A percentile compares a stretch with the other conserved stretches of the same genome.
These are phyloP conservation scores for Dactylellina sp. DNA, from an alignment of 2,329 filamentous ascomycete species.

Conservation along the genomic window DNA sequence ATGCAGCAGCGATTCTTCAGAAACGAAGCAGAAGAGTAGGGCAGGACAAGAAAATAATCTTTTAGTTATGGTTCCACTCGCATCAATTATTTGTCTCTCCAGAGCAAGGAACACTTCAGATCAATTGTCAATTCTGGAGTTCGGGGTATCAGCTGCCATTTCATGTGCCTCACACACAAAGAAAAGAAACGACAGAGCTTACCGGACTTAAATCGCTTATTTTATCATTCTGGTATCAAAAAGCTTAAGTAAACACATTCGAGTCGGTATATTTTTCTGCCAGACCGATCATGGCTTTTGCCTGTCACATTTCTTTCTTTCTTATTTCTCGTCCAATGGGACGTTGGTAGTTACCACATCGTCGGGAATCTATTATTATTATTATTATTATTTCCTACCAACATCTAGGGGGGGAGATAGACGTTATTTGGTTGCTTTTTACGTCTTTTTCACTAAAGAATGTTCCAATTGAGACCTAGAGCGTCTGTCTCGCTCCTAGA, in stretches of 20 bases:
- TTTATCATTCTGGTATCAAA: slow-evolving; percentile 4
- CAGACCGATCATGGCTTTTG: slow-evolving; percentile 6
- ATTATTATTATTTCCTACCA: not conserved
- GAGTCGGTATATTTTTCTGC: slow-evolving; percentile 17
- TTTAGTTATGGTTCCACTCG: slow-evolving; percentile 49
- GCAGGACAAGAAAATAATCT: slow-evolving; percentile 25
- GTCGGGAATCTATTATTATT: slow-evolving; percentile 47
- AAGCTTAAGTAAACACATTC: slow-evolving; percentile 18
- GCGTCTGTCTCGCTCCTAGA: slow-evolving; percentile 14
- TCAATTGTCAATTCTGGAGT: slow-evolving; percentile 43
- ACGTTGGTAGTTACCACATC: slow-evolving; percentile 33
- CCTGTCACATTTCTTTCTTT: not conserved
- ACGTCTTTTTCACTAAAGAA: slow-evolving; percentile 2
- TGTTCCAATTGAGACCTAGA: no score
- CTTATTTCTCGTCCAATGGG: slow-evolving; percentile 18
- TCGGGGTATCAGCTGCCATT: slow-evolving; percentile 56
- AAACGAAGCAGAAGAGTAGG: not conserved
- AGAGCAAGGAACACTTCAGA: slow-evolving; percentile 33
- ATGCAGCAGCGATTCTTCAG: slow-evolving; percentile 16
- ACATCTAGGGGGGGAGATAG: not conserved
- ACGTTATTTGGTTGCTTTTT: slow-evolving; percentile 14
- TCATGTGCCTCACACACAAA: slow-evolving; percentile 55
- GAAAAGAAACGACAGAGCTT: slow-evolving; percentile 42
- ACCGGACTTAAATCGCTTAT: slow-evolving; percentile 42
- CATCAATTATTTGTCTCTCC: slow-evolving; percentile 24